Evolutionary conservation across 2,329 filamentous ascomycete genomes (phyloP).

Genomic region (Curvularia hawaiiensis): DNA sequence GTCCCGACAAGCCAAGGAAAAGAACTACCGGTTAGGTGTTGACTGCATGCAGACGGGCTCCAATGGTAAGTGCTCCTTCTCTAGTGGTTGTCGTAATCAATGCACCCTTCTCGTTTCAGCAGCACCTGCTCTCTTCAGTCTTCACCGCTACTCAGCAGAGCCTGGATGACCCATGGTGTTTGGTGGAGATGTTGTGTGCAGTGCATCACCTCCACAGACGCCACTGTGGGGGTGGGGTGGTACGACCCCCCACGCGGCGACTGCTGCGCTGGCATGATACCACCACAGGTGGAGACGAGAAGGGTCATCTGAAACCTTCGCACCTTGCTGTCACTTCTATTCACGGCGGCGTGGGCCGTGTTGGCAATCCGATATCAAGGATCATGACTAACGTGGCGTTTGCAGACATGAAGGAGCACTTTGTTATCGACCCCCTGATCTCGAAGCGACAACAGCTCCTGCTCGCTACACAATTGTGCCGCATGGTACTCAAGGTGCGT

Average conservation of each 20-base stretch:
- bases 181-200: constrained; percentile 25
- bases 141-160: constrained; percentile 22
- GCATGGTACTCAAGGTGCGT: constrained; percentile 73
- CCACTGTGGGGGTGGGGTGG: constrained; percentile 28
- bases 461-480: constrained; percentile 94
- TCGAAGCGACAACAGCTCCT: constrained; percentile 97
- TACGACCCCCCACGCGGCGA: constrained; percentile 27
- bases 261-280: constrained; percentile 19
- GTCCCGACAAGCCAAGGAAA: constrained; percentile 91
- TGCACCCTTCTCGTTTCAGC: constrained; percentile 2
- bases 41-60: constrained; percentile 96
- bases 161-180: constrained; percentile 13
- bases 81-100: constrained; percentile 9
- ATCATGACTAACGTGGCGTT: constrained; percentile 33
- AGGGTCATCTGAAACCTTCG: constrained; percentile 16
- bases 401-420: constrained; percentile 91
- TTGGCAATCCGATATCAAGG: constrained; percentile 18
- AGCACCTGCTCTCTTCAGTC: constrained; percentile 14
- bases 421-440: constrained; percentile 97
- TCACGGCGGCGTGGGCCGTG: constrained; percentile 8
- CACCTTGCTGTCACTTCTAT: constrained; percentile 14
- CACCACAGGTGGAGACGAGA: constrained; percentile 17
- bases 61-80: constrained; percentile 66
- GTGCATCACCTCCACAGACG: constrained; percentile 21
- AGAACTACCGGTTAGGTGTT: constrained; percentile 80